Evolutionary conservation across 257 asterid genomes (phyloP), one percentile per base, ranked within the genome.

Genomic region (Solanum sitiens): DNA sequence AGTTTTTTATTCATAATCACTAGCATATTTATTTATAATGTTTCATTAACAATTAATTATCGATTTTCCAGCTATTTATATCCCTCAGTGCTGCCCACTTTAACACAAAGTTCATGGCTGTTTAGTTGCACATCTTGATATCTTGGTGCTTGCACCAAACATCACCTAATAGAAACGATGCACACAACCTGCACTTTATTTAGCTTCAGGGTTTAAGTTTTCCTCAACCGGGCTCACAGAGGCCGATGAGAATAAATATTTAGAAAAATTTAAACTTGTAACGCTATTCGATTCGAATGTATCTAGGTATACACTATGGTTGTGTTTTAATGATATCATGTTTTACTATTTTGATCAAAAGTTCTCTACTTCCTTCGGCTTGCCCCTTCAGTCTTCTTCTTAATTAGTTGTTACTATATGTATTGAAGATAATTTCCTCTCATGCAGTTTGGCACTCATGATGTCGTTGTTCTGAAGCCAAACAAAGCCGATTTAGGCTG

Each of bases 401-500:
- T 86, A 65, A 85, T 85, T n/a, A 6, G 37, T 72, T 67, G 80
- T 76, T 33, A 2, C 56, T 25, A 42, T 86, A 80, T 72, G 45
- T 68, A 86, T 88, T 91, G 79, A 88, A 86, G 42, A 20, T 44
- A 77, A 53, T 89, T 40, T 44, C 39, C 74, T 79, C 56, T 35
- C 53, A 85, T 86, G 88, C 95, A 95, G 99, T 95, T 95, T 87
- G 99, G 99, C 85, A 94, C 93, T 88, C 99, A 97, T 88, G 99
- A 97, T 80, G 98, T 95, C 14, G 96, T 97, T 88, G 95, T 94
- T 87, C 70, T 97, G 93, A 97, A 92, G 88, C 95, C 98, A 89
- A 97, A 95, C 92, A 97, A 95, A 91, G 98, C 99, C 85, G 99
- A 95, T 89, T 90, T 93, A 77, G 94, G 96, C 88, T 94, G 97